phyloP scores from a whole-genome alignment of 805 yeast species.

The Saccharomycopsis oosterbeekiorum region DNA sequence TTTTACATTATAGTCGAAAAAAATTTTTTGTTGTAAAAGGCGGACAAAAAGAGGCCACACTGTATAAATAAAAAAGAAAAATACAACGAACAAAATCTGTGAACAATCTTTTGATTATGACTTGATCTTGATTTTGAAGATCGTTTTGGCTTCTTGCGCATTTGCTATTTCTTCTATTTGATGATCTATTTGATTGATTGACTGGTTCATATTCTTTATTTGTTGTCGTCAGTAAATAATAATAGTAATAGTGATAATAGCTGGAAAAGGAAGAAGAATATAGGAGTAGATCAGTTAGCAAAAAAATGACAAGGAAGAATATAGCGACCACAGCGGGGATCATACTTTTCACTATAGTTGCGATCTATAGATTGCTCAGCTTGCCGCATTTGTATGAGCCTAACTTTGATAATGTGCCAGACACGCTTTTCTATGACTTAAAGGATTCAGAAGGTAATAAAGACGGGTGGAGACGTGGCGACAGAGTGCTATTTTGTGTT shows the following conservation, averaged over 20 bases:
- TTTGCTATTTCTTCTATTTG: too few relatives aligned
- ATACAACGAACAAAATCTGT: neutral
- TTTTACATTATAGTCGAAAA: neutral
- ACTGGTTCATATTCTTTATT: too few relatives aligned
- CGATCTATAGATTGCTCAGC: neutral
- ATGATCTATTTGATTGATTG: too few relatives aligned
- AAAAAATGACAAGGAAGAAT: neutral
- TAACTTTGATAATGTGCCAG: conserved; percentile 12
- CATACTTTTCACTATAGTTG: neutral
- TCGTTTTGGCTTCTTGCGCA: too few relatives aligned
- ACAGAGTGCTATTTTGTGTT: conserved; percentile 47
- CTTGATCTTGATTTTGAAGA: neutral
- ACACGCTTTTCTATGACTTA: conserved; percentile 7
- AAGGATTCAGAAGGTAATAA: conserved; percentile 5
- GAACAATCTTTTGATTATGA: neutral
- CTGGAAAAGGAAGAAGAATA: neutral
- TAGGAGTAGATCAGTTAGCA: neutral
- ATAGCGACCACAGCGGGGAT: neutral
- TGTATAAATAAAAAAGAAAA: neutral
- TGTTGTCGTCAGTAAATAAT: too few relatives aligned
- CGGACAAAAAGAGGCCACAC: neutral
- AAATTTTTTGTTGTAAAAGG: neutral
- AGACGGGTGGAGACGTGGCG: conserved; percentile 10
- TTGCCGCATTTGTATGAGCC: conserved; percentile 7
- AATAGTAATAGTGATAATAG: neutral